Conservation (phyloP, 2,329 filamentous ascomycete species). For the Sclerotinia minor region DNA sequence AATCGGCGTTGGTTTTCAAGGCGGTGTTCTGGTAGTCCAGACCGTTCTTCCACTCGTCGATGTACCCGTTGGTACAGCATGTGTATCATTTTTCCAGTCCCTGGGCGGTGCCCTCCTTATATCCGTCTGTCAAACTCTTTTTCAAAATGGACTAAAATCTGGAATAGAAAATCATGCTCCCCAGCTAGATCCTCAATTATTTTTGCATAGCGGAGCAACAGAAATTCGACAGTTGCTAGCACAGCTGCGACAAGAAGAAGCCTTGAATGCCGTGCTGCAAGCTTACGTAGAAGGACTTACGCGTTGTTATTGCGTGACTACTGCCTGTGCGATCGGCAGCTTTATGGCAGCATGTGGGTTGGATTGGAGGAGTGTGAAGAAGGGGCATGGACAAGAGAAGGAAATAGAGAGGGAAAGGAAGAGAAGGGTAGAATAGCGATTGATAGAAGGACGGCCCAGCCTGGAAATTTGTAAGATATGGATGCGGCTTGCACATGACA, state of each 20-base stretch:
- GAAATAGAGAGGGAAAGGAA: conserved; percentile 13
- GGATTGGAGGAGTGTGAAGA: conserved; percentile 57
- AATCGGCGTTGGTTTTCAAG: conserved; percentile 36
- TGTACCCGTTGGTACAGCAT: conserved; percentile 53
- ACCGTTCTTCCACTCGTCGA: conserved; percentile 51
- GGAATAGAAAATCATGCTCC: conserved; percentile 50
- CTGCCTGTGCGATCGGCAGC: conserved; percentile 49
- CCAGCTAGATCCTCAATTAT: conserved; percentile 49
- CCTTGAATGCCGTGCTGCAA: conserved; percentile 48
- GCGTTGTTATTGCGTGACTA: conserved; percentile 54
- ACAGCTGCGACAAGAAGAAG: conserved; percentile 46
- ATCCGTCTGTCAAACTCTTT: conserved; percentile 64
- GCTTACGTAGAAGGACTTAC: conserved; percentile 59
- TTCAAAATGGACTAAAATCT: conserved; percentile 61
- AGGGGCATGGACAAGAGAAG: conserved; percentile 37
- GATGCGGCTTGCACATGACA: not conserved
- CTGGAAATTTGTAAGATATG: not conserved
- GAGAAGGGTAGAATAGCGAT: not conserved
- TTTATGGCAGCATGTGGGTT: conserved; percentile 49
- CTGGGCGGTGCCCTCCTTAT: conserved; percentile 67
- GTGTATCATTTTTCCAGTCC: conserved; percentile 61
- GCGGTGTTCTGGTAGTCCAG: conserved; percentile 46
- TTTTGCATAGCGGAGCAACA: conserved; percentile 56
- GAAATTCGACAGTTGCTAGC: conserved; percentile 50
- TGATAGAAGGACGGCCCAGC: not conserved